Conservation (phyloP, 2,329 filamentous ascomycete genomes). For the Grosmannia huntii region DNA sequence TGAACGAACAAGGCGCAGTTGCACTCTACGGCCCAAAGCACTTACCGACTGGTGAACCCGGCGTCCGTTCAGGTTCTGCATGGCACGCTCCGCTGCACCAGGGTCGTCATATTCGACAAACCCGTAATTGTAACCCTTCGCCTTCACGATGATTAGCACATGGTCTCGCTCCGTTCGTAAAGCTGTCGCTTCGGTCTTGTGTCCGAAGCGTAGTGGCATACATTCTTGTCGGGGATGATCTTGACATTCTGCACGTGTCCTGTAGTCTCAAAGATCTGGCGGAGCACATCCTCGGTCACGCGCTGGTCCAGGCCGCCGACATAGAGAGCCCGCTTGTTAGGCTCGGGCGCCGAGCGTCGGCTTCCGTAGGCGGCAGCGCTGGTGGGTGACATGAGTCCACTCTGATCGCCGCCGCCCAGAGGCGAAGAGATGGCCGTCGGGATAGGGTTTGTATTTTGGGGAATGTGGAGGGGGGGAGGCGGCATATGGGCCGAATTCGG, state of each 20-base stretch:
- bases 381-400: slow-evolving; percentile 69
- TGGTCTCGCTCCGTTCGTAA: too few relatives aligned
- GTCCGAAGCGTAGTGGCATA: slow-evolving; percentile 28
- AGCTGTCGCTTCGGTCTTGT: neutral
- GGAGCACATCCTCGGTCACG: slow-evolving; percentile 90
- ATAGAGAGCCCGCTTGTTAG: slow-evolving; percentile 95
- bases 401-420: slow-evolving; percentile 52
- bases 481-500: slow-evolving; percentile 67
- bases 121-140: slow-evolving; percentile 96
- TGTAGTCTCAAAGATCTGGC: slow-evolving; percentile 97
- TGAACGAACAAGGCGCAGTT: slow-evolving; percentile 5
- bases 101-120: slow-evolving; percentile 99
- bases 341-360: slow-evolving; percentile 86
- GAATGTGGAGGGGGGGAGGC: slow-evolving; percentile 83
- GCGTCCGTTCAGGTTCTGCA: slow-evolving; percentile 92
- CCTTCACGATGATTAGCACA: slow-evolving; percentile 33
- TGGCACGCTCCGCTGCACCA: slow-evolving; percentile 87
- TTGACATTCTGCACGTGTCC: slow-evolving; percentile 98
- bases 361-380: slow-evolving; percentile 62
- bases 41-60: slow-evolving; percentile 89
- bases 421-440: slow-evolving; percentile 86
- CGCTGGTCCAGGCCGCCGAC: slow-evolving; percentile 89
- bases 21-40: slow-evolving; percentile 18
- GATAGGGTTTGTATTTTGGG: slow-evolving; percentile 91
- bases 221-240: slow-evolving; percentile 99